Conservation (phyloP, 2,329 filamentous ascomycete species). For the Chaetomium strumarium region DNA sequence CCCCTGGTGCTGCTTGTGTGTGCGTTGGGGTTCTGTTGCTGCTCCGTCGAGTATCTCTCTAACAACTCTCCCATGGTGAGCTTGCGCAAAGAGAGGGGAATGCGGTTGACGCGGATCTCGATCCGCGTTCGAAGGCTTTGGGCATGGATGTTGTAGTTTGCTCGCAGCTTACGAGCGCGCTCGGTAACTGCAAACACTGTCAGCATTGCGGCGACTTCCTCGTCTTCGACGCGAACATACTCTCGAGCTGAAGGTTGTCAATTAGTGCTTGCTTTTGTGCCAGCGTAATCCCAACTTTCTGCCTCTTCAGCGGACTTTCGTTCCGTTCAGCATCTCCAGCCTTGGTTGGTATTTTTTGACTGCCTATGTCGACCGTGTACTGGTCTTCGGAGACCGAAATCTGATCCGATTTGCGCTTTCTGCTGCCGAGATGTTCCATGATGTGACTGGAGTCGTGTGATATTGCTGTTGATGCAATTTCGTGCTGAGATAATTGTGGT, state of each 20-base stretch:
- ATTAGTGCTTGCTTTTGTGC: slow-evolving; percentile 81
- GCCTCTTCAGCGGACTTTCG: slow-evolving; percentile 59
- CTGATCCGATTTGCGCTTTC: slow-evolving; percentile 41
- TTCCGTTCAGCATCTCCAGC: slow-evolving; percentile 32
- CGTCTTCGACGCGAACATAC: slow-evolving; percentile 44
- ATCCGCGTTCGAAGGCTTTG: slow-evolving; percentile 79
- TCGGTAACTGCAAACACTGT: slow-evolving; percentile 62
- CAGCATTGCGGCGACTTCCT: slow-evolving; percentile 7
- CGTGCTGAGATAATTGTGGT: not conserved
- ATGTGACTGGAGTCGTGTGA: not conserved
- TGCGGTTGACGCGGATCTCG: slow-evolving; percentile 88
- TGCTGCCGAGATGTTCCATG: slow-evolving; percentile 27
- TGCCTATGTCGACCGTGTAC: slow-evolving; percentile 21
- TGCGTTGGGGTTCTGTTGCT: slow-evolving; percentile 33
- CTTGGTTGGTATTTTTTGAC: slow-evolving; percentile 31
- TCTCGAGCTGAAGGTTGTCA: slow-evolving; percentile 83
- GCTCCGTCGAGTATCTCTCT: slow-evolving; percentile 39
- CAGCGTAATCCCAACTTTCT: slow-evolving; percentile 54
- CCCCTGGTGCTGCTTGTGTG: slow-evolving; percentile 28
- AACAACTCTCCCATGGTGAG: slow-evolving; percentile 77
- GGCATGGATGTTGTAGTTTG: slow-evolving; percentile 83
- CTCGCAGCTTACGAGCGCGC: slow-evolving; percentile 77
- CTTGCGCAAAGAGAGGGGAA: slow-evolving; percentile 72
- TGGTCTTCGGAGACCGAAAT: slow-evolving; percentile 26
- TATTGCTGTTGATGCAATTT: not conserved